These are phyloP conservation scores for sweet orange (Citrus sinensis) DNA, from an alignment of 345 rosid genomes.

Conservation along the genomic window DNA sequence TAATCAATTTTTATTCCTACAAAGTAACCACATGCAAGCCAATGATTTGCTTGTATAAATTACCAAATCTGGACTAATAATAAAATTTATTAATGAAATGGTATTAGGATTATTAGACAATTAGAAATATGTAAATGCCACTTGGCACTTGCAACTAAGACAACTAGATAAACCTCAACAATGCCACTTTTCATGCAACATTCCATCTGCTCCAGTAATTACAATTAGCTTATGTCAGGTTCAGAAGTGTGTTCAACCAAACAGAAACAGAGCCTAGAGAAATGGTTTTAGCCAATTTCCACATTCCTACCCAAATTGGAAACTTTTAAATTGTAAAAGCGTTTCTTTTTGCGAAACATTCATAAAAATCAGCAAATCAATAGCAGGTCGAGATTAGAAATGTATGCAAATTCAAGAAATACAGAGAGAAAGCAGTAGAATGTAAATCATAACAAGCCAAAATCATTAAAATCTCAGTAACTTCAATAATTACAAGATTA, in stretches of 20 bases:
- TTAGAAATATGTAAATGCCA: neutral
- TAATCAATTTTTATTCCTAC: neutral
- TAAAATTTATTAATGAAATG: neutral
- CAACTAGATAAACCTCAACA: neutral
- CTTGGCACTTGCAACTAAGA: neutral
- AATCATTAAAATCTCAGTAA: neutral
- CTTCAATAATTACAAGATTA: conserved; percentile 9
- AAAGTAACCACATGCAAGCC: neutral
- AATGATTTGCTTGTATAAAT: neutral
- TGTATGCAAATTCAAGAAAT: neutral
- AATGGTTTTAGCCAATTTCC: neutral
- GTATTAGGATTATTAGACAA: neutral
- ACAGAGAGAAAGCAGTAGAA: neutral
- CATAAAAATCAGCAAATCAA: neutral
- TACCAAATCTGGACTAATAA: neutral
- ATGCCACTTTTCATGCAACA: neutral
- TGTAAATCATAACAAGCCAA: neutral
- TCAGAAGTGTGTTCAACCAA: neutral
- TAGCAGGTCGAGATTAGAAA: neutral
- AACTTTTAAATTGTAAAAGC: neutral
- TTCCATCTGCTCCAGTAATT: neutral
- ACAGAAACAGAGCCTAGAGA: neutral
- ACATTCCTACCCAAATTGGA: neutral
- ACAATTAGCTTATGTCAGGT: neutral
- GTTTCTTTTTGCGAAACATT: neutral